Evolutionary conservation across 495 filamentous ascomycete species (phyloP).

Genomic region (Bathelium albidoporum): DNA sequence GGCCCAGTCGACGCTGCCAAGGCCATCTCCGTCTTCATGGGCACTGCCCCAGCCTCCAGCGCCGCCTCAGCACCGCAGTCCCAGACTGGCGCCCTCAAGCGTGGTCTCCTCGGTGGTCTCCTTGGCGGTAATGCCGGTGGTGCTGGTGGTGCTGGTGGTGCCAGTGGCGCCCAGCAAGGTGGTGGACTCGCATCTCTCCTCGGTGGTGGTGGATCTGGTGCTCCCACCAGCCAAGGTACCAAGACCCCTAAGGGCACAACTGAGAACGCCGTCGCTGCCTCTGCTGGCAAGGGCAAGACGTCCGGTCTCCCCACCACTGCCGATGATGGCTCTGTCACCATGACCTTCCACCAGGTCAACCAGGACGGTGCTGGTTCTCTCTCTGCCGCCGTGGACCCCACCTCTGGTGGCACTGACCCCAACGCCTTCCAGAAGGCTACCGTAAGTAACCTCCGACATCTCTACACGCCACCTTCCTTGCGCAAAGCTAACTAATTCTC

Average conservation of each 20-base stretch:
- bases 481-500: neutral
- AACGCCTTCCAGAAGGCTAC: slow-evolving; percentile 42
- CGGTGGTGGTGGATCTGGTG: neutral
- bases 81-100: slow-evolving; percentile 12
- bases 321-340: slow-evolving; percentile 41
- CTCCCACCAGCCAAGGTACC: slow-evolving; percentile 16
- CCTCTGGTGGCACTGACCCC: slow-evolving; percentile 44
- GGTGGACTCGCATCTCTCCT: neutral
- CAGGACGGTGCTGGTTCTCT: slow-evolving; percentile 34
- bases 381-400: slow-evolving; percentile 32
- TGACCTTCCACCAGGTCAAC: slow-evolving; percentile 36
- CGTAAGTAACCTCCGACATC: neutral
- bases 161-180: too few species aligned
- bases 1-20: slow-evolving; percentile 41
- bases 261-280: slow-evolving; percentile 20
- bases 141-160: slow-evolving; percentile 6
- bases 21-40: slow-evolving; percentile 32
- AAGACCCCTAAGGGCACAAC: slow-evolving; percentile 19
- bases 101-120: slow-evolving; percentile 8
- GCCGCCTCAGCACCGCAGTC: neutral
- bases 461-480: neutral
- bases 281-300: slow-evolving; percentile 21
- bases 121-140: slow-evolving; percentile 13
- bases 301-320: slow-evolving; percentile 42
- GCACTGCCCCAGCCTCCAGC: slow-evolving; percentile 6